phyloP scores from a whole-genome alignment of 805 yeast genomes.

The Yarrowia sp. region DNA sequence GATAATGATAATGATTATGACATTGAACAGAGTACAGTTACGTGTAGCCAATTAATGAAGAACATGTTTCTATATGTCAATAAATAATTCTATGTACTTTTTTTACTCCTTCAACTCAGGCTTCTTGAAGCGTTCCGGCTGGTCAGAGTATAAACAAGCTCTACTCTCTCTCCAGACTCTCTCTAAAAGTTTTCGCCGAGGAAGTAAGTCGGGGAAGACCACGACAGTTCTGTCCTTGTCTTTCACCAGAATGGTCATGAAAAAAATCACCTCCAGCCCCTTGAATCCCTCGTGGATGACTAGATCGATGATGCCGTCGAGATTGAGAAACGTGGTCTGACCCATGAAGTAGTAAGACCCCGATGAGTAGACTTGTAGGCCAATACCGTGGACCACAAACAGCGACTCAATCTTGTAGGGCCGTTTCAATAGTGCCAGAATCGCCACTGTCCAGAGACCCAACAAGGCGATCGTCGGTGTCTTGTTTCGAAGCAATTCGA shows the following conservation, averaged over 20 bases:
- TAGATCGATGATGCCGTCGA: constrained; percentile 47
- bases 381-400: constrained; percentile 14
- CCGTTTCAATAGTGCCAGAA: background rate
- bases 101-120: background rate
- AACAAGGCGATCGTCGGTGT: constrained; percentile 4
- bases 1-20: background rate
- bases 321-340: constrained; percentile 42
- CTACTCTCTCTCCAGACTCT: constrained; percentile 15
- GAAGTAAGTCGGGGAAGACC: constrained; percentile 29
- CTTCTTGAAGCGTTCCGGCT: constrained; percentile 15
- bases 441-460: background rate
- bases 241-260: constrained; percentile 47
- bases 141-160: constrained; percentile 2
- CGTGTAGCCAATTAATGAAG: no score
- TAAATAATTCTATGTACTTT: background rate
- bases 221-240: constrained; percentile 30
- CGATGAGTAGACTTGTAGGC: constrained; percentile 17
- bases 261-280: constrained; percentile 50
- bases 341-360: background rate
- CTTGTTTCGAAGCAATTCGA: background rate
- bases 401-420: constrained; percentile 6
- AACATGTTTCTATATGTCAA: background rate
- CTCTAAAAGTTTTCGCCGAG: background rate
- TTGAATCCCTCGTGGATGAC: constrained; percentile 53
- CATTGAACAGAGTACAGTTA: background rate